Conservation (phyloP, 192 early-diverging fungal genomes). For the Linnemannia hyalina region DNA sequence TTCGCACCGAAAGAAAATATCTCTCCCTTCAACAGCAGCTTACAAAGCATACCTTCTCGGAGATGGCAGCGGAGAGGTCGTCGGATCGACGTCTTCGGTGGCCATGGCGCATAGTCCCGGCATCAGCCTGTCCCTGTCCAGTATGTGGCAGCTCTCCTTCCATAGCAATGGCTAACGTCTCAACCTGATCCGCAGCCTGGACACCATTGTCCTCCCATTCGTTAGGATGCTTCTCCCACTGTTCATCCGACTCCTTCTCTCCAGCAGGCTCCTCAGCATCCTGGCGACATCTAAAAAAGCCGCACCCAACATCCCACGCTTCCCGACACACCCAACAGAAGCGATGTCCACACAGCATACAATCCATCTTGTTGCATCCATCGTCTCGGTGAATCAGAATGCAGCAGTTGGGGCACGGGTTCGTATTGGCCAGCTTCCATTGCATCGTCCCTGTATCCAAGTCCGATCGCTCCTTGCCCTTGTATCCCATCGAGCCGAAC, state of each 20-base stretch:
- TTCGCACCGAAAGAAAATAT: neutral
- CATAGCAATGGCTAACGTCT: neutral
- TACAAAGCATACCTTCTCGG: constrained; percentile 5
- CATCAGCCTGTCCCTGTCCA: neutral
- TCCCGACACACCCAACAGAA: constrained; percentile 75
- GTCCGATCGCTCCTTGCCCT: constrained; percentile 39
- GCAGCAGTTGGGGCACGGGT: constrained; percentile 74
- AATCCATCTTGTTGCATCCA: constrained; percentile 81
- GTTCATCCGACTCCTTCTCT: neutral
- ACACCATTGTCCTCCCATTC: neutral
- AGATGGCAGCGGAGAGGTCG: neutral
- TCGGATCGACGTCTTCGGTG: constrained; percentile 12
- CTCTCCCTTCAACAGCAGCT: neutral
- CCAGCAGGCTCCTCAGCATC: neutral
- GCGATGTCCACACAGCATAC: constrained; percentile 71
- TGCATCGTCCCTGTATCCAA: constrained; percentile 57
- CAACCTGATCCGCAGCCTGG: constrained; percentile 8
- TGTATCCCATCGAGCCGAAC: neutral
- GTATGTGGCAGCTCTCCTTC: neutral
- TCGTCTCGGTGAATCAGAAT: constrained; percentile 77
- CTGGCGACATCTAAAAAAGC: constrained; percentile 70
- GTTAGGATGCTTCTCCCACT: neutral
- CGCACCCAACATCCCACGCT: constrained; percentile 71
- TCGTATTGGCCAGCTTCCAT: constrained; percentile 65
- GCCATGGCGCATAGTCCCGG: constrained; percentile 17